Percentiles rank a stretch among this genome's conserved stretches.
phyloP scores from a whole-genome alignment of 2,329 filamentous ascomycete species.

The Grosmannia serpens region DNA sequence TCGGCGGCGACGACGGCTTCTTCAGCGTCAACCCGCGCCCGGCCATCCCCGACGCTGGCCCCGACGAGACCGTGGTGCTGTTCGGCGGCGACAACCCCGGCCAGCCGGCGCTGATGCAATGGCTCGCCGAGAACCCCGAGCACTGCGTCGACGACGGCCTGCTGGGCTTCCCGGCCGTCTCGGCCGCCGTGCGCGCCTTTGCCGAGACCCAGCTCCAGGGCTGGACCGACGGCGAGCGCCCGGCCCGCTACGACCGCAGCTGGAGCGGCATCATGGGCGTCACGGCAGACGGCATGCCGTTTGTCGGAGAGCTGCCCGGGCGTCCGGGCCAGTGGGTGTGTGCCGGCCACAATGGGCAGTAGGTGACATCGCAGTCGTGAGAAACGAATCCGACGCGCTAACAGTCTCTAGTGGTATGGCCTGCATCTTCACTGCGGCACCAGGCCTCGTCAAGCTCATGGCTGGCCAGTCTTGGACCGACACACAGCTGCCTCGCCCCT shows the following conservation, averaged over 20 bases:
- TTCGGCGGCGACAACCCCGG: conserved; percentile 3
- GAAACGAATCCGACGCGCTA: background rate
- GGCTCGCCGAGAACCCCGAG: background rate
- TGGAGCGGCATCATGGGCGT: conserved; percentile 2
- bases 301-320: conserved; percentile 1
- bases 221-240: background rate
- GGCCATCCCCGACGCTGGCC: background rate
- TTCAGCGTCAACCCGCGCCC: conserved; percentile 3
- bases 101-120: background rate
- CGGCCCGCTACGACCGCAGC: conserved; percentile 1
- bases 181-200: background rate
- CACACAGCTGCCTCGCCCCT: background rate
- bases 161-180: background rate
- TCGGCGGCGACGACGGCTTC: background rate
- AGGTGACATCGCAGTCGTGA: background rate
- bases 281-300: background rate
- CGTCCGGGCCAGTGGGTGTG: conserved; percentile 2
- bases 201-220: background rate
- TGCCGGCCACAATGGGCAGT: conserved; percentile 4
- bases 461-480: background rate
- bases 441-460: conserved; percentile 2
- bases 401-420: background rate
- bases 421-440: conserved; percentile 1
- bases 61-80: background rate
- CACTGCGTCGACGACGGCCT: conserved; percentile 4